Evolutionary conservation across 2,329 filamentous ascomycete genomes (phyloP), one percentile per base, ranked within the genome.

Genomic region (Fonsecaea erecta): DNA sequence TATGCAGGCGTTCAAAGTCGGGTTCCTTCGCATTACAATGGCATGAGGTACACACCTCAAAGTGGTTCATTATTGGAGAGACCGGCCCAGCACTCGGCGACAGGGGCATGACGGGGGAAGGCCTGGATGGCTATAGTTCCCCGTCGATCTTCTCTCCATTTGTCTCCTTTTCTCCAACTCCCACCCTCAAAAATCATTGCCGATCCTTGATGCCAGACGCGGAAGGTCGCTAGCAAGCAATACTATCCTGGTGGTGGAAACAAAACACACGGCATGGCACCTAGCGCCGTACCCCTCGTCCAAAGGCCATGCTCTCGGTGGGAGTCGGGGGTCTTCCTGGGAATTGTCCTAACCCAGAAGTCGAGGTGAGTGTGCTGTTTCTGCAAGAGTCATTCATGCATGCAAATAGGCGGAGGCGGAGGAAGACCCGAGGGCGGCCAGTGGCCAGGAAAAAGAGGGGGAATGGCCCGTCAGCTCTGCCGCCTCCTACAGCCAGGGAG

Each of bases 161-260:
- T n/a, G n/a, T n/a, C n/a, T n/a, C n/a, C 26, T 34, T 35, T 26
- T 52, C 43, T 52, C 57, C 57, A 60, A 60, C 40, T 52, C 18
- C 26, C 30, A 24, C 43, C n/a, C 40, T 51, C 18, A 30, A 30
- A 51, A 32, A 35, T 60, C 57, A 51, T 60, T 60, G 57, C 57
- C 57, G 46, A 52, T 16, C 46, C 14, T n/a, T n/a, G 24, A 48
- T 35, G 7, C 40, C 30, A 18, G 5, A 43, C 8, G n/a, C n/a
- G 24, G 55, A 28, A 30, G 3, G 28, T 30, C 28, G 28, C 43
- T 18, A 34, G 8, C 43, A 30, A 34, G 8, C 28, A 30, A 8
- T 30, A 30, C 8, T n/a, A 21, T 34, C 14, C 35, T 40, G 21
- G 53, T 37, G 8, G 9, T 26, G n/a, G 24, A 4, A 28, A n/a